Percentiles rank a stretch among this genome's conserved stretches.
Evolutionary conservation across 768 basidiomycete genomes (phyloP).

Genomic region (Nidula microcarpa): DNA sequence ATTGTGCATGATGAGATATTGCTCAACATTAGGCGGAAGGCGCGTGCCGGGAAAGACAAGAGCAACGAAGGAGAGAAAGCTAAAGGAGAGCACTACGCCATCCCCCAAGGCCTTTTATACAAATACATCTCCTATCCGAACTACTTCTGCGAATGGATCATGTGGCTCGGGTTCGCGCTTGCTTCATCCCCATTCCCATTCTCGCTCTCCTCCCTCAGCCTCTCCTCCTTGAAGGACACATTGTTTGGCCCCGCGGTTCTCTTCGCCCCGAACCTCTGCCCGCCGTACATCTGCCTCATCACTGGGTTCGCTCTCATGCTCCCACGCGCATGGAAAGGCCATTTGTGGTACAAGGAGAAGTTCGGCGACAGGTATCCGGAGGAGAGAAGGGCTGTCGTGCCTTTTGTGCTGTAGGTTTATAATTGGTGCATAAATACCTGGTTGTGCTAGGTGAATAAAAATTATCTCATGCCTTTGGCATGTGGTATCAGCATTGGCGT

Average conservation of each 20-base stretch:
- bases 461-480: too few species aligned
- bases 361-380: slow-evolving; percentile 78
- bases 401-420: slow-evolving; percentile 55
- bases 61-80: slow-evolving; percentile 11
- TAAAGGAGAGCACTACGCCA: slow-evolving; percentile 60
- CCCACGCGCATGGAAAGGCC: slow-evolving; percentile 77
- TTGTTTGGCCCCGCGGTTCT: slow-evolving; percentile 21
- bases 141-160: slow-evolving; percentile 93
- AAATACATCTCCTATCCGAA: slow-evolving; percentile 84
- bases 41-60: slow-evolving; percentile 35
- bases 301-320: slow-evolving; percentile 76
- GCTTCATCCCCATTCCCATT: slow-evolving; percentile 50
- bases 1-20: slow-evolving; percentile 89
- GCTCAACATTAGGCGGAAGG: slow-evolving; percentile 72
- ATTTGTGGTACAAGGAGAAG: slow-evolving; percentile 77
- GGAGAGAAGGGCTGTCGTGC: slow-evolving; percentile 73
- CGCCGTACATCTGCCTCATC: slow-evolving; percentile 79
- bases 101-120: slow-evolving; percentile 80
- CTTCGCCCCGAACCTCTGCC: slow-evolving; percentile 45
- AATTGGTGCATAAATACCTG: not conserved
- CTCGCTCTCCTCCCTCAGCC: slow-evolving; percentile 10
- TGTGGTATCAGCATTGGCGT: too few species aligned
- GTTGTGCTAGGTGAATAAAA: too few species aligned
- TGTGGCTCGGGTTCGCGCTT: slow-evolving; percentile 87
- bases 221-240: slow-evolving; percentile 5